Evolutionary conservation across 192 early-diverging fungal species (phyloP), one percentile per base, ranked within the genome.

Genomic region (Coemansia umbellata): DNA sequence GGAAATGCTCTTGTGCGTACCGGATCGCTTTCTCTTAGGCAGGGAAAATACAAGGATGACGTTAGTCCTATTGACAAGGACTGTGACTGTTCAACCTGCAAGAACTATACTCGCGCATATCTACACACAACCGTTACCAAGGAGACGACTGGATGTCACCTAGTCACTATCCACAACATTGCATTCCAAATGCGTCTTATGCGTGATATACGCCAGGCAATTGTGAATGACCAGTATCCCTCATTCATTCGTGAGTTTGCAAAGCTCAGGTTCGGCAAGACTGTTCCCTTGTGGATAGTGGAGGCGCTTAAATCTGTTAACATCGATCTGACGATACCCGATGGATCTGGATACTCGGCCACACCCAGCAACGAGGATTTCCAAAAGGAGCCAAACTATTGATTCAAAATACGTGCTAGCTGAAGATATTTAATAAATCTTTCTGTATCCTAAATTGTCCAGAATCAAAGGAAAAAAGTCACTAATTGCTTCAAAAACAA

Each of bases 151-250:
- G 89, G 84, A 4, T 87, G 88, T 58, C 91, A 93, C 45, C 71
- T 93, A 61, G 68, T 93, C 27, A 83, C 87, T 15, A 66, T 91
- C 42, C 91, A 93, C 66, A 93, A 93, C 61, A 83, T 90, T 26
- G 85, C 89, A 3, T 93, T 82, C 78, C 91, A 93, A 62, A 79
- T 93, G 75, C 79, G 86, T 11, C 55, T 93, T 40, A 93, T 93
- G 91, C 61, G 78, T 31, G 82, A 83, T 54, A 88, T 93, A 53
- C 84, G 87, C 50, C 62, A 69, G 27, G 81, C 84, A 19, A 90
- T 93, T 36, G 67, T 81, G 15, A 74, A 84, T 17, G 84, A 89
- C 58, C 52, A 71, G 24, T 91, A 81, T 63, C 91, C 91, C 8
- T 55, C 62, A 39, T 89, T 81, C 55, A 77, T 91, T 48, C 80